phyloP scores from a whole-genome alignment of 495 filamentous ascomycete genomes.

The Halenospora varia region DNA sequence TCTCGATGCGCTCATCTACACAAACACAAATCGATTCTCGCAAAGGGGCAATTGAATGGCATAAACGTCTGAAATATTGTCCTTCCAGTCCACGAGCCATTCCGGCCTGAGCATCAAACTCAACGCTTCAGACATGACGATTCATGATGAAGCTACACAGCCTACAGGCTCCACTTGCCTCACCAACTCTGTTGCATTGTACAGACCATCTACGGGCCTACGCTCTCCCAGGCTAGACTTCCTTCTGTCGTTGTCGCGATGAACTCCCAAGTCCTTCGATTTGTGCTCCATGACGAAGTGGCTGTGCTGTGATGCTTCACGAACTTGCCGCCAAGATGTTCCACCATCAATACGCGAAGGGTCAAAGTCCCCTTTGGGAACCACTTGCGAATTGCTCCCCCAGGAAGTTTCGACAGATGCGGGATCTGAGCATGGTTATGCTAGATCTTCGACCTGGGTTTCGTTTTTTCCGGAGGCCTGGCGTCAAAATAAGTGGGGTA shows the following conservation, averaged over 20 bases:
- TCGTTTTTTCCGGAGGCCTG: not conserved
- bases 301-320: constrained; percentile 6
- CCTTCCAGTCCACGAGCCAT: not conserved
- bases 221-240: not conserved
- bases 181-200: not conserved
- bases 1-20: not conserved
- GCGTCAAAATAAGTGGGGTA: not conserved
- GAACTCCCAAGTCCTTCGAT: not conserved
- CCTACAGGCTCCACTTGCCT: not conserved
- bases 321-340: constrained; percentile 9
- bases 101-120: not conserved
- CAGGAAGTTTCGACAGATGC: constrained; percentile 2
- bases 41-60: not conserved
- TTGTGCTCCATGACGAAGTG: not conserved
- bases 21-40: not conserved
- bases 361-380: constrained; percentile 4
- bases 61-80: not conserved
- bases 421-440: not conserved
- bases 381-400: not conserved
- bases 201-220: not conserved
- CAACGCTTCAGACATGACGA: not conserved
- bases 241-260: not conserved
- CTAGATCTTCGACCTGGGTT: not conserved
- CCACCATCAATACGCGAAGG: constrained; percentile 10
- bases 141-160: not conserved